Base-by-base conservation (phyloP, 23 red algal genomes). In the Pyropia yezoensis region DNA sequence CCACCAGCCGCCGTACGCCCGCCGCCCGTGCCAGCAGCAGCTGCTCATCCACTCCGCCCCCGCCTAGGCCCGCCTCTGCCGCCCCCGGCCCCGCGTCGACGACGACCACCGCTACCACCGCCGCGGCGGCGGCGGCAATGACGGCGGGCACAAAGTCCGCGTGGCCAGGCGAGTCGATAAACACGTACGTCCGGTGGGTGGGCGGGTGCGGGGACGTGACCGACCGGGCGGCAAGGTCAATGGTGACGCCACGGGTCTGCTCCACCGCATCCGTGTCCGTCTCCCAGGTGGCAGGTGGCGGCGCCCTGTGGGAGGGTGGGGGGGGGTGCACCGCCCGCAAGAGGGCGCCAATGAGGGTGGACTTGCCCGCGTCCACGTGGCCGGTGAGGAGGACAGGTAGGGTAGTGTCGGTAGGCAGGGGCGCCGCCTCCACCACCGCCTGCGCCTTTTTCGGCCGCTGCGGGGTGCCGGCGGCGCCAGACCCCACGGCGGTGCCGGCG, bases 201-300 rank as follows among this genome's bases (percentile, higher is more conserved):
- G 39, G 39, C 39, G 39, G 39, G 39, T 47, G 39, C 39, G 39
- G 39, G 17, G 61, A 52, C 7, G 71, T 70, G 49, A 72, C 79
- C 22, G 39, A 49, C 52, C 92, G 70, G 23, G 78, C 75, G 8
- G 85, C 82, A 67, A 96, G 89, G 51, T 96, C 86, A 65, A 96
- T 96, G 6, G 92, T 96, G 23, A 96, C 83, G 13, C 92, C 92
- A 9, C 85, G 79, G 58, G 89, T 84, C 27, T 78, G 80, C 77
- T 96, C 92, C 15, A 75, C 92, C 21, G 67, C 71, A 54, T 88
- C 81, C 71, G 86, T 83, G 55, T 96, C 92, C 6, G 83, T 74
- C 21, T 65, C 79, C 92, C 92, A 96, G 24, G 57, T 61, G 39
- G 63, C 77, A 13, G 39, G 39, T 8, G 39, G 39, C 4, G 39